These are phyloP conservation scores for Aspergillus kassunensis DNA, from an alignment of 495 filamentous ascomycete species.

Conservation along the genomic window DNA sequence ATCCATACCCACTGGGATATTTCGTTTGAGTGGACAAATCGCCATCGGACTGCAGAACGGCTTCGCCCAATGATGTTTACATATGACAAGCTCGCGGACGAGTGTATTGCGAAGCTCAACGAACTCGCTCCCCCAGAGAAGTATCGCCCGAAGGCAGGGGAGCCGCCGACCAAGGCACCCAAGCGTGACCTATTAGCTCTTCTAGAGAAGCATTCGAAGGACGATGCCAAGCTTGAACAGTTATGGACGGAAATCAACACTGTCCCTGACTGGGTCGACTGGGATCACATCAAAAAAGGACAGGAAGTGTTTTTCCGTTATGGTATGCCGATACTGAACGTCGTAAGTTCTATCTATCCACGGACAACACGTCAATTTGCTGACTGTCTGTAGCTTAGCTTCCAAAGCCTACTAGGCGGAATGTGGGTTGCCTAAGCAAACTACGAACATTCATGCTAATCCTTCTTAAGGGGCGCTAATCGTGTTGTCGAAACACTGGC, in stretches of 20 bases:
- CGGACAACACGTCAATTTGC: neutral
- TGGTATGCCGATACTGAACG: conserved; percentile 57
- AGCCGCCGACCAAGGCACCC: conserved; percentile 19
- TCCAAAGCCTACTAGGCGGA: conserved; percentile 40
- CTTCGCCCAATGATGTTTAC: conserved; percentile 55
- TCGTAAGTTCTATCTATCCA: conserved; percentile 20
- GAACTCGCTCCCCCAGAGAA: conserved; percentile 38
- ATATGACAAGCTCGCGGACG: conserved; percentile 66
- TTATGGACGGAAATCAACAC: conserved; percentile 69
- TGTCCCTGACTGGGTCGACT: conserved; percentile 76
- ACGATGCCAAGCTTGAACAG: conserved; percentile 52
- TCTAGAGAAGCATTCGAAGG: conserved; percentile 51
- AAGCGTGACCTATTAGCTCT: conserved; percentile 59
- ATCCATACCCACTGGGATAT: conserved; percentile 57
- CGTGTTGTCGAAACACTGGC: conserved; percentile 71
- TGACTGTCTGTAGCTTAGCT: conserved; percentile 27
- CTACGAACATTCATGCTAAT: neutral
- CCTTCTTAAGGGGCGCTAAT: conserved; percentile 39
- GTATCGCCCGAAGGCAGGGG: conserved; percentile 14
- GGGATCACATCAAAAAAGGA: conserved; percentile 66
- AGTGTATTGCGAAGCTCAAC: conserved; percentile 59
- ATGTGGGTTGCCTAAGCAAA: conserved; percentile 24
- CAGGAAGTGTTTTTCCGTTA: conserved; percentile 68
- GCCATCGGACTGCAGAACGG: conserved; percentile 61
- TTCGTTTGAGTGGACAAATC: conserved; percentile 63